These are phyloP conservation scores for Porphyridium purpureum DNA, from an alignment of 23 red algal genomes.

Conservation along the genomic window DNA sequence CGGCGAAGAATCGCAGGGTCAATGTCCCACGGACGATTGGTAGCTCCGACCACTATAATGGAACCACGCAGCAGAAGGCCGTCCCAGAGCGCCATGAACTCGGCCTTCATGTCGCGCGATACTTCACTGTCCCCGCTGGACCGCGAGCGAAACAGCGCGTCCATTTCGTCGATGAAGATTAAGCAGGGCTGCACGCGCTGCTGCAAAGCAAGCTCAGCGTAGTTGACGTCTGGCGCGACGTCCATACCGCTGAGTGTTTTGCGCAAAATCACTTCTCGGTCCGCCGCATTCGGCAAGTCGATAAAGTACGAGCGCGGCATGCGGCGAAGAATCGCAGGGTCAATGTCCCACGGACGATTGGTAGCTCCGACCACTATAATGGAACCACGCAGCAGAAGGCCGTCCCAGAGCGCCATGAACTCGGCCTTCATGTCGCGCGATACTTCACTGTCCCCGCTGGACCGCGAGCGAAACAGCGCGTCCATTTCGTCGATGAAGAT, in stretches of 20 bases:
- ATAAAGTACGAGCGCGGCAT: constrained; percentile 86
- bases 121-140: constrained; percentile 68
- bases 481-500: constrained; percentile 99
- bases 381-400: constrained; percentile 48
- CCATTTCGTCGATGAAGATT: constrained; percentile 99
- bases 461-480: constrained; percentile 77
- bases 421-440: constrained; percentile 97
- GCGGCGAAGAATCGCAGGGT: constrained; percentile 81
- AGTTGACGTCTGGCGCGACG: constrained; percentile 27
- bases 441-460: constrained; percentile 65
- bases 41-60: constrained; percentile 86
- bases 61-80: constrained; percentile 59
- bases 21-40: constrained; percentile 91
- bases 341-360: constrained; percentile 91
- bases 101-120: constrained; percentile 93
- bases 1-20: constrained; percentile 88
- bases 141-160: constrained; percentile 83
- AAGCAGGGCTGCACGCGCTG: too few relatives aligned
- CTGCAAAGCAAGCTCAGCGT: constrained; percentile 13
- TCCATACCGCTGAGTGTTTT: constrained; percentile 28
- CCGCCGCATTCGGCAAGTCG: constrained; percentile 27
- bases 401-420: constrained; percentile 98
- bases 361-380: constrained; percentile 92
- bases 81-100: constrained; percentile 98
- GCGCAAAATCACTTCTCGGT: constrained; percentile 60